Evolutionary conservation across 208 protist species (phyloP).

Genomic region (Trypanosoma congolense): DNA sequence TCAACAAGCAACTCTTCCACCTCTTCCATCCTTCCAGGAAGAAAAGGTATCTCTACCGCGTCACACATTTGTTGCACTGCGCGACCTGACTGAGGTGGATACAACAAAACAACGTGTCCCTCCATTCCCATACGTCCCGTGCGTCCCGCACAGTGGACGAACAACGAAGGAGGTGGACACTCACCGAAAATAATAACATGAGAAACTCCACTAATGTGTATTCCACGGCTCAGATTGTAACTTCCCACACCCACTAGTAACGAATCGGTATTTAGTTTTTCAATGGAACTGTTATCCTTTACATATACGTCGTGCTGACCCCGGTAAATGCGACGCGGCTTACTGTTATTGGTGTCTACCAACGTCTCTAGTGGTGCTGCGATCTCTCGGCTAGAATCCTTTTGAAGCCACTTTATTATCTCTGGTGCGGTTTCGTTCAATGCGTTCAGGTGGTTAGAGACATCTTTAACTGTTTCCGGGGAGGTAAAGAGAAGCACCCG

Average conservation of each 20-base stretch:
- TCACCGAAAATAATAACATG: constrained; percentile 82
- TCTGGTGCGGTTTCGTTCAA: constrained; percentile 6
- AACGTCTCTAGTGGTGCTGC: constrained; percentile 27
- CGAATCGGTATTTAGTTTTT: constrained; percentile 49
- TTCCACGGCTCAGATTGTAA: constrained; percentile 61
- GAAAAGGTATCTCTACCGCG: constrained; percentile 71
- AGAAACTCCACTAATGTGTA: constrained; percentile 77
- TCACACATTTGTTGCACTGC: constrained; percentile 70
- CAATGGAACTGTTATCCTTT: constrained; percentile 62
- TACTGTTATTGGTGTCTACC: not conserved
- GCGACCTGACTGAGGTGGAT: constrained; percentile 61
- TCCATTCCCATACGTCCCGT: constrained; percentile 81
- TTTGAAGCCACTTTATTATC: constrained; percentile 14
- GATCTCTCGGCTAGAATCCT: constrained; percentile 12
- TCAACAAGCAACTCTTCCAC: constrained; percentile 47
- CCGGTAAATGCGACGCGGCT: constrained; percentile 17
- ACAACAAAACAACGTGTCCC: constrained; percentile 76
- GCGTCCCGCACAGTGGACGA: constrained; percentile 85
- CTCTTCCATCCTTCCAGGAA: constrained; percentile 41
- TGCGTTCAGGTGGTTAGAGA: constrained; percentile 34
- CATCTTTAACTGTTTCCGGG: constrained; percentile 24
- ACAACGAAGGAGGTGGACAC: constrained; percentile 47
- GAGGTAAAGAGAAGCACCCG: constrained; percentile 80
- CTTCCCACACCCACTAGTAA: constrained; percentile 67
- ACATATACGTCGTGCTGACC: constrained; percentile 64